Percentiles rank a stretch among this genome's conserved stretches.
phyloP scores from a whole-genome alignment of 1,139 yeast genomes.

The Yamadazyma taylorii region DNA sequence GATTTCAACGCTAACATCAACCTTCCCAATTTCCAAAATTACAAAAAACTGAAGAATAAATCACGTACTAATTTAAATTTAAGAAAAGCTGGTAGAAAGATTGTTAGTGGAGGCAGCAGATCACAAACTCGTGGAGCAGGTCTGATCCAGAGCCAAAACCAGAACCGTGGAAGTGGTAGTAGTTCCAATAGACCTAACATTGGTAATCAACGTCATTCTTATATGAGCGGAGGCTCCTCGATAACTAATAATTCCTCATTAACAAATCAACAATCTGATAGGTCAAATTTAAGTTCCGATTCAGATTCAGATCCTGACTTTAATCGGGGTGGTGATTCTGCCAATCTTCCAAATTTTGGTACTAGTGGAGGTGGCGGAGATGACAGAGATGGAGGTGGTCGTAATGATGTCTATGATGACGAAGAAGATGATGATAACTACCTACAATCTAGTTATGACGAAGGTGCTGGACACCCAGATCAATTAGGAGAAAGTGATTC shows the following conservation, averaged over 20 bases:
- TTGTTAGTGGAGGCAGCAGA: constrained; percentile 15
- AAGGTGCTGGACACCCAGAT: constrained; percentile 7
- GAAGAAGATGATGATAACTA: constrained; percentile 6
- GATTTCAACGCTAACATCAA: constrained; percentile 16
- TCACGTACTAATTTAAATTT: constrained; percentile 18
- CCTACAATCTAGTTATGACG: not conserved
- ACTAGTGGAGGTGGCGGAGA: not conserved
- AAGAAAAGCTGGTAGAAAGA: constrained; percentile 35
- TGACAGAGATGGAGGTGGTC: too few species aligned
- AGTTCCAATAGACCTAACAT: constrained; percentile 35
- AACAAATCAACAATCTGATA: not conserved
- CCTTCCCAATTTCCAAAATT: constrained; percentile 14
- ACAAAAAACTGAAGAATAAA: constrained; percentile 9
- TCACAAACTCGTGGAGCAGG: too few species aligned
- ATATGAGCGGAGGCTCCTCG: constrained; percentile 27
- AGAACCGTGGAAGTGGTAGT: constrained; percentile 16
- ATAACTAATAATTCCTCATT: constrained; percentile 19
- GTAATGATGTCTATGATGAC: too few species aligned
- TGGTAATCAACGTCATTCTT: constrained; percentile 24
- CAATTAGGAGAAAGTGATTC: constrained; percentile 12
- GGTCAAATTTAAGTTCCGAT: too few species aligned
- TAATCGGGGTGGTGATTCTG: not conserved
- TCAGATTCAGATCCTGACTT: constrained; percentile 13
- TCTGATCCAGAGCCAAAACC: too few species aligned
- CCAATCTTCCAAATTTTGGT: constrained; percentile 1